phyloP scores from a whole-genome alignment of 179 eudicot species.

The Patellifolia procumbens region DNA sequence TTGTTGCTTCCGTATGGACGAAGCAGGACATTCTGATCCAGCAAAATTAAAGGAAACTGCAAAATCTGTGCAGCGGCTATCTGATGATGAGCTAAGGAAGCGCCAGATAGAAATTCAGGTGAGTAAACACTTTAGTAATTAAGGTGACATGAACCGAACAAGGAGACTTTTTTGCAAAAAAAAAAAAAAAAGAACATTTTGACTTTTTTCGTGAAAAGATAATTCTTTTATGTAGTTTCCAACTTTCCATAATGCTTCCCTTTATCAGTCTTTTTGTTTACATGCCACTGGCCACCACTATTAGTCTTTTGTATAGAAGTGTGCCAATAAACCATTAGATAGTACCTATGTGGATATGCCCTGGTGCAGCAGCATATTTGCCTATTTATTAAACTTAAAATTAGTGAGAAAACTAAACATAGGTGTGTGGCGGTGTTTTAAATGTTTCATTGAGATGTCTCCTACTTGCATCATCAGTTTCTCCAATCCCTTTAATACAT shows the following conservation, averaged over 20 bases:
- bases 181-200: too few species aligned
- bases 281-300: background rate
- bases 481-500: background rate
- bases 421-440: constrained; percentile 8
- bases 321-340: background rate
- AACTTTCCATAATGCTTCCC: background rate
- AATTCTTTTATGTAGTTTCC: background rate
- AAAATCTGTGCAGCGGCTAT: constrained; percentile 54
- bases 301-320: background rate
- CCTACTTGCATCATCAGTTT: background rate
- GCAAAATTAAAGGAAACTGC: constrained; percentile 72
- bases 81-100: constrained; percentile 65
- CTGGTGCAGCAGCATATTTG: background rate
- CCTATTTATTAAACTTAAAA: background rate
- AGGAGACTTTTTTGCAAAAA: constrained; percentile 7
- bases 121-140: constrained; percentile 15
- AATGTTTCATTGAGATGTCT: background rate
- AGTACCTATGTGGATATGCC: background rate
- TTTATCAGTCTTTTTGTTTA: background rate
- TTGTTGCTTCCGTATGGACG: constrained; percentile 17
- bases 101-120: constrained; percentile 87
- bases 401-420: background rate
- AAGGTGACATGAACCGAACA: background rate
- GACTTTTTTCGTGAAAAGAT: background rate
- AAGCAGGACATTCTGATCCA: constrained; percentile 92